Evolutionary conservation across 805 yeast genomes (phyloP).

Genomic region (Alloascoidea africana): DNA sequence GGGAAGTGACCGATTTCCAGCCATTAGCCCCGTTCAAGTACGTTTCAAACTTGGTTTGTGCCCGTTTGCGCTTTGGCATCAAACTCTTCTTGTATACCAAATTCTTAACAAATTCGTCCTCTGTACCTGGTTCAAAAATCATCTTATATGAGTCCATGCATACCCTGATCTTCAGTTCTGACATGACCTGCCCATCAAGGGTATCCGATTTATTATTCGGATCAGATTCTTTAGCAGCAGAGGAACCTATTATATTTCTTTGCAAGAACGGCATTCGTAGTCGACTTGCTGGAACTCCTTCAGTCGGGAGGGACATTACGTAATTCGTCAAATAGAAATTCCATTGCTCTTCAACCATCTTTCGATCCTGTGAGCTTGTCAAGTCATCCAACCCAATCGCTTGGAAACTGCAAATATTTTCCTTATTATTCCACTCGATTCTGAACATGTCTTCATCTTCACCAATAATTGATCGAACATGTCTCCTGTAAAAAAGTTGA

Average conservation of each 20-base stretch:
- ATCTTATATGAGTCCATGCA: slow-evolving; percentile 67
- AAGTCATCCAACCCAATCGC: slow-evolving; percentile 81
- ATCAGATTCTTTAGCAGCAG: not conserved
- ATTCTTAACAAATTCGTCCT: slow-evolving; percentile 61
- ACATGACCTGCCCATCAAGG: slow-evolving; percentile 11
- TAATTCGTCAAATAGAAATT: slow-evolving; percentile 88
- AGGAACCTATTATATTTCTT: slow-evolving; percentile 17
- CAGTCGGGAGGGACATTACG: slow-evolving; percentile 92
- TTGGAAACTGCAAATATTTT: slow-evolving; percentile 48
- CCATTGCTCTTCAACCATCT: slow-evolving; percentile 68
- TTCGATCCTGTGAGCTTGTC: slow-evolving; percentile 58
- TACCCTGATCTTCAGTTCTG: slow-evolving; percentile 54
- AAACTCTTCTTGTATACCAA: slow-evolving; percentile 23
- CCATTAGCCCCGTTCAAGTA: slow-evolving; percentile 22
- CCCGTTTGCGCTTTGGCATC: not conserved
- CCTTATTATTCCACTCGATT: slow-evolving; percentile 47
- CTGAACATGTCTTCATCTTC: slow-evolving; percentile 88
- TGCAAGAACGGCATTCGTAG: slow-evolving; percentile 70
- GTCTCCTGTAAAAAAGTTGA: slow-evolving; percentile 84
- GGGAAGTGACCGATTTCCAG: slow-evolving; percentile 26
- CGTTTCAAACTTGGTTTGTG: not conserved
- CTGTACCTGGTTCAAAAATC: slow-evolving; percentile 65
- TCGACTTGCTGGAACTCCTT: slow-evolving; percentile 72
- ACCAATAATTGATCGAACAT: slow-evolving; percentile 63
- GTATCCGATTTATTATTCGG: not conserved